These are phyloP conservation scores for Venustampulla echinocandica DNA, from an alignment of 495 filamentous ascomycete genomes.

Conservation along the genomic window DNA sequence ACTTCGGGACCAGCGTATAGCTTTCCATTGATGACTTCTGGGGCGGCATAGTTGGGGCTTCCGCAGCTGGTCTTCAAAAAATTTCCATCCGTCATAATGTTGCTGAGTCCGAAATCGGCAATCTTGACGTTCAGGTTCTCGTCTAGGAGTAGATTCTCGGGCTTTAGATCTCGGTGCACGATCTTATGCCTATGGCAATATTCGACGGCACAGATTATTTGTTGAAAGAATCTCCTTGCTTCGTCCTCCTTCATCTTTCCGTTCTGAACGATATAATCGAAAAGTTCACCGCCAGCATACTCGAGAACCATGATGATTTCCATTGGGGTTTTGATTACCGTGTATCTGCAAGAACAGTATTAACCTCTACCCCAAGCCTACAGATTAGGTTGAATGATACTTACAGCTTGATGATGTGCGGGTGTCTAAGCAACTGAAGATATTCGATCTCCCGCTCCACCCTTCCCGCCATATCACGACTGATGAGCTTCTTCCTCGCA, in stretches of 20 bases:
- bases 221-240: conserved; percentile 94
- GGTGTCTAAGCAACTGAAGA: conserved; percentile 87
- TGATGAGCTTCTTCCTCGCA: conserved; percentile 86
- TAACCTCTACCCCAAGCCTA: conserved; percentile 2
- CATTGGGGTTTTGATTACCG: conserved; percentile 83
- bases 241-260: conserved; percentile 84
- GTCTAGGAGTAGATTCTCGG: conserved; percentile 92
- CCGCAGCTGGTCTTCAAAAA: conserved; percentile 98
- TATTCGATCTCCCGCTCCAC: conserved; percentile 98
- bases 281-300: conserved; percentile 91
- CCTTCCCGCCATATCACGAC: conserved; percentile 90
- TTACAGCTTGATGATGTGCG: conserved; percentile 98
- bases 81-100: conserved; percentile 99
- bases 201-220: conserved; percentile 98
- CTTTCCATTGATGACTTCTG: conserved; percentile 96
- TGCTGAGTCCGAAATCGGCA: conserved; percentile 95
- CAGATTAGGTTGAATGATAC: conserved; percentile 15
- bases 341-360: conserved; percentile 44
- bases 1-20: conserved; percentile 96
- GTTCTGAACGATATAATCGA: conserved; percentile 91
- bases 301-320: conserved; percentile 99
- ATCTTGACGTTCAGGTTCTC: conserved; percentile 96
- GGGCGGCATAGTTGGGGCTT: conserved; percentile 95
- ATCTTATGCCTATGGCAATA: conserved; percentile 99
- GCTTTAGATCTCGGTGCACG: conserved; percentile 94